Evolutionary conservation across 106 monocot species (phyloP).

Genomic region (Dactylorhiza incarnata): DNA sequence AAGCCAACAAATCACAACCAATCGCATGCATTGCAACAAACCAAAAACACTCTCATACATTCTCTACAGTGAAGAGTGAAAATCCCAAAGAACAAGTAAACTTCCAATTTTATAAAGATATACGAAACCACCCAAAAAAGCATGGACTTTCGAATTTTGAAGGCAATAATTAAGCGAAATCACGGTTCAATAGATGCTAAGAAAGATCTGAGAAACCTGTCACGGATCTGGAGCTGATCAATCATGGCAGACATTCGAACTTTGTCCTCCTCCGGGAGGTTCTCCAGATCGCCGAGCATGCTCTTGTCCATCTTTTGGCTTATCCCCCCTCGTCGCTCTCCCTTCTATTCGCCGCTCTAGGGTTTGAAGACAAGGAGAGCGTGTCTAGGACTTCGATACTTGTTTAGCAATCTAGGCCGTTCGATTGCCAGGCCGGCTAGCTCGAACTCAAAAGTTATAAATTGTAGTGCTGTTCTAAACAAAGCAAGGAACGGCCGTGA

Average conservation of each 20-base stretch:
- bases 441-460: no score
- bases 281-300: slow-evolving; percentile 76
- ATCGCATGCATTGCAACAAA: not conserved
- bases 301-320: slow-evolving; percentile 74
- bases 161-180: not conserved
- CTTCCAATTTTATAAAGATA: not conserved
- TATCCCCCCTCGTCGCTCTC: slow-evolving; percentile 1
- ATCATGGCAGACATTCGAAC: slow-evolving; percentile 75
- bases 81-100: not conserved
- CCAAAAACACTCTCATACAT: not conserved
- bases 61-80: not conserved
- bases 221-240: slow-evolving; percentile 94
- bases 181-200: not conserved
- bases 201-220: slow-evolving; percentile 44
- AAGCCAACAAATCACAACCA: not conserved
- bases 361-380: not conserved
- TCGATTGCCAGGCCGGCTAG: not conserved
- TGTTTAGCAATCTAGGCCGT: not conserved
- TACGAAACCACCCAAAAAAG: not conserved
- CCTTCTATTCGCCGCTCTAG: not conserved
- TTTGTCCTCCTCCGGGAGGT: slow-evolving; percentile 82
- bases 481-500: no score
- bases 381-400: not conserved
- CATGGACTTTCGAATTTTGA: not conserved
- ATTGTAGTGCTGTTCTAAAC: no score